Conservation (phyloP, 2,329 filamentous ascomycete species). For the Epichloe bromicola region DNA sequence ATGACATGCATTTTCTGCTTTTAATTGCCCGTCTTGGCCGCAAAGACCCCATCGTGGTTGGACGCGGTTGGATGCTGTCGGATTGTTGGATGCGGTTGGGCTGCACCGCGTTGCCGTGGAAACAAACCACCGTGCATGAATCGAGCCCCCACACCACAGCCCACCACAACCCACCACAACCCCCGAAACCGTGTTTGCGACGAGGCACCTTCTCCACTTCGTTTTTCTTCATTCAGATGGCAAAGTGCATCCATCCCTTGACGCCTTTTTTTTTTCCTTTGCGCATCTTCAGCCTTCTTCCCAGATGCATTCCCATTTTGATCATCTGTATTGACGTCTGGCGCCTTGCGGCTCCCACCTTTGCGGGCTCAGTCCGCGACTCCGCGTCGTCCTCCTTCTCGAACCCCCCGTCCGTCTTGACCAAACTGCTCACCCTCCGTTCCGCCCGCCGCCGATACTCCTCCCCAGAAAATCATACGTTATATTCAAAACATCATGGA, state of each 20-base stretch:
- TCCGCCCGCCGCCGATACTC: not conserved
- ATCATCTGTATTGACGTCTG: slow-evolving; percentile 17
- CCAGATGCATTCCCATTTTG: slow-evolving; percentile 16
- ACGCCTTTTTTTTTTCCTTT: not conserved
- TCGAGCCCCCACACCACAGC: not conserved
- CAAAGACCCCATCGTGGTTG: not conserved
- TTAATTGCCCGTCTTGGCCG: too few relatives aligned
- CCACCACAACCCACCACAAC: too few relatives aligned
- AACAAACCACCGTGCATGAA: slow-evolving; percentile 4
- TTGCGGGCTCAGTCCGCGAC: not conserved
- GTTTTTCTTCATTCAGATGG: not conserved
- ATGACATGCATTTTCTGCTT: not conserved
- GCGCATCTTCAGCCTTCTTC: not conserved
- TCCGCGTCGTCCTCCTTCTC: not conserved
- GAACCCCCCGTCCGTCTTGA: not conserved
- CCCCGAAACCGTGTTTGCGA: not conserved
- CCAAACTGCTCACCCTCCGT: not conserved
- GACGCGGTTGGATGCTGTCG: not conserved
- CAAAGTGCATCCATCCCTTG: not conserved
- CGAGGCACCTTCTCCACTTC: not conserved
- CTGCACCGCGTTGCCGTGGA: slow-evolving; percentile 4
- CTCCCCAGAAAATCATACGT: slow-evolving; percentile 3
- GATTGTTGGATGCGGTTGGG: not conserved
- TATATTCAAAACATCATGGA: slow-evolving; percentile 51
- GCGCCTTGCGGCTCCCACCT: not conserved